Evolutionary conservation across 331 rosid genomes (phyloP).

Genomic region (Prunus yedoensis): DNA sequence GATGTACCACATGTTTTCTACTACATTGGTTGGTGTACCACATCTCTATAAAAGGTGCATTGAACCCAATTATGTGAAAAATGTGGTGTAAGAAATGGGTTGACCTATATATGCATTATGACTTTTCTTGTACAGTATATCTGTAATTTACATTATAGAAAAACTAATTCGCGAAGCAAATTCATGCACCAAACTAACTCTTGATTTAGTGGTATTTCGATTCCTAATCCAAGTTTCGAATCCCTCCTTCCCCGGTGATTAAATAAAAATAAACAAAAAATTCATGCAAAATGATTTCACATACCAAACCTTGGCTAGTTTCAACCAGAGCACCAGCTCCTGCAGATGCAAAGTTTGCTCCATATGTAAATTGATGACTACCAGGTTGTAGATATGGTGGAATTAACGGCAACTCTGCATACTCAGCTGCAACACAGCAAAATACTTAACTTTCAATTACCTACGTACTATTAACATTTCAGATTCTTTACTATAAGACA

Average conservation of each 20-base stretch:
- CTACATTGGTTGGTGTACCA: not conserved
- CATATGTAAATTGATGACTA: slow-evolving; percentile 9
- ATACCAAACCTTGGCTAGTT: slow-evolving; percentile 38
- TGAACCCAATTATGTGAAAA: not conserved
- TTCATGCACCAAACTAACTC: too few relatives aligned
- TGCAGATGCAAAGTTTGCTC: slow-evolving; percentile 60
- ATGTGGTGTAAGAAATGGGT: not conserved
- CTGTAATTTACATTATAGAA: too few relatives aligned
- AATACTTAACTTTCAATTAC: not conserved
- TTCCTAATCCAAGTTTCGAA: too few relatives aligned
- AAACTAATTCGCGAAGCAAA: too few relatives aligned
- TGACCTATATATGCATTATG: not conserved
- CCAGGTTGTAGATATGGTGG: slow-evolving; percentile 47
- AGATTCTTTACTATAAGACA: not conserved
- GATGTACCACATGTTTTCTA: not conserved
- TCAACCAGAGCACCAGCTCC: slow-evolving; percentile 60
- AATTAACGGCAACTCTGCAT: slow-evolving; percentile 45
- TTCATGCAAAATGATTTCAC: not conserved
- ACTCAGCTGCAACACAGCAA: slow-evolving; percentile 43
- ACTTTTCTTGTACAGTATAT: not conserved
- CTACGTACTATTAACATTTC: not conserved
- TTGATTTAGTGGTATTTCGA: too few relatives aligned
- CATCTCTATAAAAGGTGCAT: not conserved
- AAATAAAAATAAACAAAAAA: not conserved
- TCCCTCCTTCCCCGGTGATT: too few relatives aligned